Percentiles rank a stretch among this genome's conserved stretches.
These are phyloP conservation scores for Lactarius trivialis DNA, from an alignment of 768 basidiomycete species.

Conservation along the genomic window DNA sequence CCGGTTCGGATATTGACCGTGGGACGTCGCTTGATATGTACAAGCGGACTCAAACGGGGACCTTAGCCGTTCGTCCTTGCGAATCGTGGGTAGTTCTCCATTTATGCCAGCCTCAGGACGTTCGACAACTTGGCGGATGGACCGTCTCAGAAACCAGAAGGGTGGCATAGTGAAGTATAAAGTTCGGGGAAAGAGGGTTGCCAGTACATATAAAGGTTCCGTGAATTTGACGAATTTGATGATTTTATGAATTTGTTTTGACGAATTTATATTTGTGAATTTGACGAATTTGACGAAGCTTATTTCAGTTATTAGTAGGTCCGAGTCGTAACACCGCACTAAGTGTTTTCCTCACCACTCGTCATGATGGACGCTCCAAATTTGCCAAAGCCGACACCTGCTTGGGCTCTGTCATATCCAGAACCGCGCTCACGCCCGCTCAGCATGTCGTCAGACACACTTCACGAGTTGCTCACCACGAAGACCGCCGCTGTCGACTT, in stretches of 20 bases:
- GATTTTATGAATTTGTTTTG: too few species aligned
- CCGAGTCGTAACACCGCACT: not conserved
- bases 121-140: not conserved
- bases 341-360: not conserved
- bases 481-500: conserved; percentile 25
- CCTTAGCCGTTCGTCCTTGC: not conserved
- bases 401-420: conserved; percentile 23
- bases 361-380: not conserved
- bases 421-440: conserved; percentile 20
- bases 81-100: not conserved
- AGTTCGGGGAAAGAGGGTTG: not conserved
- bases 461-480: conserved; percentile 25
- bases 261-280: conserved; percentile 1
- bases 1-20: conserved; percentile 17
- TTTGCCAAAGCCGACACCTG: conserved; percentile 12
- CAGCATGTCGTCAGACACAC: conserved; percentile 23
- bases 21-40: not conserved
- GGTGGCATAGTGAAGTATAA: not conserved
- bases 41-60: not conserved
- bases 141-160: not conserved
- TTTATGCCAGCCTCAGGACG: not conserved
- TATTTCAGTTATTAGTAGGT: not conserved
- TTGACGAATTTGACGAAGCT: conserved; percentile 3
- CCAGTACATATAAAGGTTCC: not conserved
- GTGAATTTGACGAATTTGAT: conserved; percentile 8